Evolutionary conservation across 116 monocot species (phyloP).

Genomic region (Thalassia testudinum): DNA sequence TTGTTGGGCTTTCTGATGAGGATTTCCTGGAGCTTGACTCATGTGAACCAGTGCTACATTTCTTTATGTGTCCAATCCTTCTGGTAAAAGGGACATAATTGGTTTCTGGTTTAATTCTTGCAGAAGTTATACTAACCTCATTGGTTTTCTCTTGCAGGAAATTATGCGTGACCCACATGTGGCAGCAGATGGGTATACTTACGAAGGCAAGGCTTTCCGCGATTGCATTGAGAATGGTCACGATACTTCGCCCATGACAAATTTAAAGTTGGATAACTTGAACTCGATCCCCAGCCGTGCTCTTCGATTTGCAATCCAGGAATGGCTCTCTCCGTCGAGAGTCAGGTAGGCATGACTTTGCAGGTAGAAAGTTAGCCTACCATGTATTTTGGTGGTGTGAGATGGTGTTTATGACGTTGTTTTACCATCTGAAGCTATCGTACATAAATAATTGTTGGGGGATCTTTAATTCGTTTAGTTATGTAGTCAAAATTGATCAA

Average conservation of each 20-base stretch:
- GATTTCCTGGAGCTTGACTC: constrained; percentile 44
- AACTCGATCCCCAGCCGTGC: constrained; percentile 60
- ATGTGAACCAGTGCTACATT: constrained; percentile 27
- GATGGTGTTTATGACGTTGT: no score
- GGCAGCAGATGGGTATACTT: constrained; percentile 82
- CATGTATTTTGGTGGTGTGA: no score
- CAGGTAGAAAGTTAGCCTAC: no score
- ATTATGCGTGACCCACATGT: constrained; percentile 74
- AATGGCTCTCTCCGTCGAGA: constrained; percentile 45
- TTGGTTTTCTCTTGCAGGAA: constrained; percentile 25
- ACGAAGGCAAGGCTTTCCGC: constrained; percentile 46
- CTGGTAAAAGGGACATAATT: constrained; percentile 17
- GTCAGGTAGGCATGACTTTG: no score
- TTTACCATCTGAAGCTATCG: no score
- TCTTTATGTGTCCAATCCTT: constrained; percentile 74
- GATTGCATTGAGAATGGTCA: constrained; percentile 46
- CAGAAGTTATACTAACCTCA: neutral
- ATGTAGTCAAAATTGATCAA: no score
- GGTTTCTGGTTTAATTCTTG: neutral
- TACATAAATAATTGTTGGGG: no score
- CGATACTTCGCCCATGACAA: constrained; percentile 83
- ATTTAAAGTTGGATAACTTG: constrained; percentile 40
- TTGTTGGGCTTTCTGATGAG: constrained; percentile 11
- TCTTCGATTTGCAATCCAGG: constrained; percentile 57
- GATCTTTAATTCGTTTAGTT: no score